Conservation (phyloP, 1,284 basidiomycete genomes). For the Rhodotorula sp. region DNA sequence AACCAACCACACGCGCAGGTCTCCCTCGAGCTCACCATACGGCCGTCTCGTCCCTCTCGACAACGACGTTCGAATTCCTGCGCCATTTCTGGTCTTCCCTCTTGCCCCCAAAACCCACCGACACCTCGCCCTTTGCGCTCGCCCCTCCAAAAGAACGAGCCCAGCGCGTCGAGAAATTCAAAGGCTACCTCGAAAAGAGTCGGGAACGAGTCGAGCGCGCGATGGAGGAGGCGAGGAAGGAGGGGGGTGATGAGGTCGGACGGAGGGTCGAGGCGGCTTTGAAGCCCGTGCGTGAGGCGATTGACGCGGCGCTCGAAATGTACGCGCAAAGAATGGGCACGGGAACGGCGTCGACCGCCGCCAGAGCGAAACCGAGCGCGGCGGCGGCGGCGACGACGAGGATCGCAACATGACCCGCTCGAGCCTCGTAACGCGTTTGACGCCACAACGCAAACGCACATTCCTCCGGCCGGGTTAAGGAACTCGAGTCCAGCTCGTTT, state of each 20-base stretch:
- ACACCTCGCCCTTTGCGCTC: background rate
- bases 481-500: too few species aligned
- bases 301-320: conserved; percentile 3
- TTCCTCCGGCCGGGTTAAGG: too few species aligned
- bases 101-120: conserved; percentile 59
- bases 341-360: background rate
- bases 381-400: background rate
- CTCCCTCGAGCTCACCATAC: conserved; percentile 75
- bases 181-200: conserved; percentile 71
- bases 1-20: conserved; percentile 53
- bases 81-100: conserved; percentile 92
- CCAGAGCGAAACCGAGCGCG: background rate
- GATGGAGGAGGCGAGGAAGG: conserved; percentile 58
- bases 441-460: too few species aligned
- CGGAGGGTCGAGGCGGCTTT: conserved; percentile 25
- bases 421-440: too few species aligned
- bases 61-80: conserved; percentile 90
- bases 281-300: conserved; percentile 15
- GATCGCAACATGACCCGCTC: background rate
- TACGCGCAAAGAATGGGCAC: conserved; percentile 9
- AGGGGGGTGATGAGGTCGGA: background rate
- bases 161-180: conserved; percentile 80
- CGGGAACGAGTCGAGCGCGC: conserved; percentile 76
- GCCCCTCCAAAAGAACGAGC: conserved; percentile 60
- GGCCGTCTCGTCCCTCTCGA: conserved; percentile 84